These are phyloP conservation scores for Colletotrichum sojae DNA, from an alignment of 2,329 filamentous ascomycete species.

Conservation along the genomic window DNA sequence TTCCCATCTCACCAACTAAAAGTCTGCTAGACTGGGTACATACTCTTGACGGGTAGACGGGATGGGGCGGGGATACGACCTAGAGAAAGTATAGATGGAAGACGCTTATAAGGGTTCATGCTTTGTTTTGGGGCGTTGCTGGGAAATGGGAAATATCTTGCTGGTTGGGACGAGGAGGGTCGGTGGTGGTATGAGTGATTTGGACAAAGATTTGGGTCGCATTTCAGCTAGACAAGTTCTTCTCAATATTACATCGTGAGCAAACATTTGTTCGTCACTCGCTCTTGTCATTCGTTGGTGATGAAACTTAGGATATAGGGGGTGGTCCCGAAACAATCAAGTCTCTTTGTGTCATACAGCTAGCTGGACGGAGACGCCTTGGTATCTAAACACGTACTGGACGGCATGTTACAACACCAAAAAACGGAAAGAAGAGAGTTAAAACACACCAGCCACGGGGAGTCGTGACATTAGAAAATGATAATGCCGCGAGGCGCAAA, in stretches of 20 bases:
- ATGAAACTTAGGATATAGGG: too few relatives aligned
- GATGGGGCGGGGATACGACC: background rate
- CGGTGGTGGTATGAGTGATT: slow-evolving; percentile 11
- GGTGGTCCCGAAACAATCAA: too few relatives aligned
- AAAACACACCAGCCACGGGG: too few relatives aligned
- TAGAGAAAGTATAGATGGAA: slow-evolving; percentile 11
- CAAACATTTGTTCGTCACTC: background rate
- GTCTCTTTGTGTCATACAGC: background rate
- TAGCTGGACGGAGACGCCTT: background rate
- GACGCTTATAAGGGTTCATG: background rate
- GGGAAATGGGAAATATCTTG: slow-evolving; percentile 2
- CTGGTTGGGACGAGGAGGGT: background rate
- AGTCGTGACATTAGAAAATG: background rate
- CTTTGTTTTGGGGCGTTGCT: slow-evolving; percentile 1
- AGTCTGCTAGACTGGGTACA: slow-evolving; percentile 5
- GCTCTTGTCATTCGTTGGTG: too few relatives aligned
- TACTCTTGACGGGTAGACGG: too few relatives aligned
- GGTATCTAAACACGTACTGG: slow-evolving; percentile 3
- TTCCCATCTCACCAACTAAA: slow-evolving; percentile 35
- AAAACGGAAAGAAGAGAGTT: background rate
- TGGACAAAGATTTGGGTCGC: background rate
- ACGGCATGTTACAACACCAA: too few relatives aligned
- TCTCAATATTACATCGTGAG: slow-evolving; percentile 4
- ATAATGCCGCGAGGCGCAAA: too few relatives aligned
- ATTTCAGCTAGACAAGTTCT: background rate